phyloP scores from a whole-genome alignment of 2,329 filamentous ascomycete species.

The Colletotrichum scovillei region DNA sequence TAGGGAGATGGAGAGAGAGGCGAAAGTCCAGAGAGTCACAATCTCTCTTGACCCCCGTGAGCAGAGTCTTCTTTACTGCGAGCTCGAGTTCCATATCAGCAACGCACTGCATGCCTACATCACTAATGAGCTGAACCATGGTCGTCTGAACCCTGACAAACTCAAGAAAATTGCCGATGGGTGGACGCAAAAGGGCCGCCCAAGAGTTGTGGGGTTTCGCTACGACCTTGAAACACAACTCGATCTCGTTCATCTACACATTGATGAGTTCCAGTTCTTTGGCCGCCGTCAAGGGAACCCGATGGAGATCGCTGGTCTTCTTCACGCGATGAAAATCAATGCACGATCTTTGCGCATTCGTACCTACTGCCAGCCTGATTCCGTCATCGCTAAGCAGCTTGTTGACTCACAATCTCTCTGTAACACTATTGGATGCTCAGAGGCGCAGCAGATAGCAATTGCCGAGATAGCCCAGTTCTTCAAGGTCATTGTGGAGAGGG shows the following conservation, averaged over 20 bases:
- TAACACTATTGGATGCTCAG: constrained; percentile 58
- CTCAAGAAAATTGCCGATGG: constrained; percentile 62
- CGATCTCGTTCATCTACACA: constrained; percentile 63
- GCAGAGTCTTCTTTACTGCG: constrained; percentile 69
- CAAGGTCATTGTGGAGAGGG: constrained; percentile 62
- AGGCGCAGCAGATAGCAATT: constrained; percentile 57
- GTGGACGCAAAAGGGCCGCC: constrained; percentile 65
- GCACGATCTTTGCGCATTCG: constrained; percentile 64
- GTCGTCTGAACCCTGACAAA: constrained; percentile 63
- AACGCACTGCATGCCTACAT: constrained; percentile 64
- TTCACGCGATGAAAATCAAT: constrained; percentile 64
- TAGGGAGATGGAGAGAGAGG: constrained; percentile 42
- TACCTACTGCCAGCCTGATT: constrained; percentile 69
- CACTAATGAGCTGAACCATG: constrained; percentile 62
- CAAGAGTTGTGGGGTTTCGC: constrained; percentile 66
- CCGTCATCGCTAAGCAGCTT: constrained; percentile 68
- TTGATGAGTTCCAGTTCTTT: constrained; percentile 65
- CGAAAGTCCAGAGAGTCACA: constrained; percentile 46
- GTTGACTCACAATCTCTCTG: constrained; percentile 64
- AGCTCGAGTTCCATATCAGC: constrained; percentile 67
- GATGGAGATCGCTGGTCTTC: constrained; percentile 57
- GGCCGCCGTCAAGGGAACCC: constrained; percentile 57
- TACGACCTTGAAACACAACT: constrained; percentile 71
- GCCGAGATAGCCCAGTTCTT: constrained; percentile 66
- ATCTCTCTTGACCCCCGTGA: constrained; percentile 67